phyloP scores from a whole-genome alignment of 176 grass and related monocot genomes.

The Tillandsia leiboldiana region DNA sequence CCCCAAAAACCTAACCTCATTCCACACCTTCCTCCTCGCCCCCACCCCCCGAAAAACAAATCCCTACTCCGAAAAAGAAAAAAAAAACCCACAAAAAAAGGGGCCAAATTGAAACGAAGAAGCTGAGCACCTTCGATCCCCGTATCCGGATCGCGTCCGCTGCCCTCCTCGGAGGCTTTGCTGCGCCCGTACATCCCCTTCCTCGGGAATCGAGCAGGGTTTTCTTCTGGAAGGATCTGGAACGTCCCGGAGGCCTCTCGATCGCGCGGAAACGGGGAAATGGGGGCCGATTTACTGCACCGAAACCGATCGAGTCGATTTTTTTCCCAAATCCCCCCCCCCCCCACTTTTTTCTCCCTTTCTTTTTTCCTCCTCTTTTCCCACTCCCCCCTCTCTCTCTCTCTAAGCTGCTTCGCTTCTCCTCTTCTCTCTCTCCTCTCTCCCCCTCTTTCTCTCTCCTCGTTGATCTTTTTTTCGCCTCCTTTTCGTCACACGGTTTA shows the following conservation, averaged over 20 bases:
- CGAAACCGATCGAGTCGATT: background rate
- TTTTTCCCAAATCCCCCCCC: background rate
- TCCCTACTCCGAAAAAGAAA: background rate
- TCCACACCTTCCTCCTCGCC: background rate
- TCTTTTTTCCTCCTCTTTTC: background rate
- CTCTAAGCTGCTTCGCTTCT: background rate
- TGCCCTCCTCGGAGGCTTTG: background rate
- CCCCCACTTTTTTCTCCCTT: background rate
- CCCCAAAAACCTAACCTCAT: background rate
- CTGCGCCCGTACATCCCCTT: slow-evolving; percentile 9
- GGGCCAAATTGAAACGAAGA: background rate
- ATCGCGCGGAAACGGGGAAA: background rate
- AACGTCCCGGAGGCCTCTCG: background rate
- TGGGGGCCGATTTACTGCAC: background rate
- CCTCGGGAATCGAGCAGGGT: background rate
- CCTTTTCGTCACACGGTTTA: background rate
- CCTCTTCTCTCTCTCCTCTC: background rate
- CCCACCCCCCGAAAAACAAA: too few species aligned
- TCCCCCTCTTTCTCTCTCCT: background rate
- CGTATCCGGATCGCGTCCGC: background rate
- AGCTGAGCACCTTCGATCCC: slow-evolving; percentile 12
- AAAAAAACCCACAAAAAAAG: background rate
- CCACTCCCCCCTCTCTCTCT: background rate
- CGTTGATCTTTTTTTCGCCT: background rate
- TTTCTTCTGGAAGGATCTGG: background rate